A percentile compares a stretch with the other conserved stretches of the same genome.
Conservation (phyloP, 148 eudicot genomes). For the Silene uniflora region DNA sequence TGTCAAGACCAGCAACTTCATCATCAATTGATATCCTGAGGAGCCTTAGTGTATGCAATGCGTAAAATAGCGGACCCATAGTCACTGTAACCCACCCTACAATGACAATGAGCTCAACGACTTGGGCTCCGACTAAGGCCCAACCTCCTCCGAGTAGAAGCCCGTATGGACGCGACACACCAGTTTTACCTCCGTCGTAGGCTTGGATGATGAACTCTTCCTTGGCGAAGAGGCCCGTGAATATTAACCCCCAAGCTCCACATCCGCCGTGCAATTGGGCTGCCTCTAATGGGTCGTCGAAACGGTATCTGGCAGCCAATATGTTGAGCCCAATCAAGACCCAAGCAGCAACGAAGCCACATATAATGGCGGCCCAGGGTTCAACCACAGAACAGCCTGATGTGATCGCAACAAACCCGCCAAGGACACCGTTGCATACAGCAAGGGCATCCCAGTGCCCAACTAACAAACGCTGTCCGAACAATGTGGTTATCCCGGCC, state of each 20-base stretch:
- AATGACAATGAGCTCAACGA: constrained; percentile 44
- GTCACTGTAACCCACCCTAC: constrained; percentile 63
- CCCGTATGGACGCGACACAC: constrained; percentile 46
- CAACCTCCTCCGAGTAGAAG: constrained; percentile 68
- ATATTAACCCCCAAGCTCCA: constrained; percentile 77
- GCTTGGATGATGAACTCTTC: constrained; percentile 57
- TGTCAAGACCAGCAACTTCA: constrained; percentile 69
- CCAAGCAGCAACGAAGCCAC: constrained; percentile 36
- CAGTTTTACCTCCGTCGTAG: constrained; percentile 45
- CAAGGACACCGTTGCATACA: constrained; percentile 70
- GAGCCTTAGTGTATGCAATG: constrained; percentile 43
- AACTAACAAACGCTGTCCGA: constrained; percentile 46
- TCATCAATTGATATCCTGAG: constrained; percentile 59
- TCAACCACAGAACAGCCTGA: constrained; percentile 29
- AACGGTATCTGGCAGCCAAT: constrained; percentile 38
- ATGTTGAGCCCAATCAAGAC: constrained; percentile 61
- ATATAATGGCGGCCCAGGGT: constrained; percentile 29
- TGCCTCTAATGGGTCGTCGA: constrained; percentile 69
- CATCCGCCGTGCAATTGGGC: constrained; percentile 74
- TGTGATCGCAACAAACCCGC: constrained; percentile 63
- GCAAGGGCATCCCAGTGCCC: constrained; percentile 78
- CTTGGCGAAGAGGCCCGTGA: constrained; percentile 67
- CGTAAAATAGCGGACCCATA: constrained; percentile 67
- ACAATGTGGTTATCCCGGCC: constrained; percentile 51
- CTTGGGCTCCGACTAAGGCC: constrained; percentile 60